Base-by-base conservation (phyloP, 352 stramenopile genomes). In the Globisporangium barbulae region DNA sequence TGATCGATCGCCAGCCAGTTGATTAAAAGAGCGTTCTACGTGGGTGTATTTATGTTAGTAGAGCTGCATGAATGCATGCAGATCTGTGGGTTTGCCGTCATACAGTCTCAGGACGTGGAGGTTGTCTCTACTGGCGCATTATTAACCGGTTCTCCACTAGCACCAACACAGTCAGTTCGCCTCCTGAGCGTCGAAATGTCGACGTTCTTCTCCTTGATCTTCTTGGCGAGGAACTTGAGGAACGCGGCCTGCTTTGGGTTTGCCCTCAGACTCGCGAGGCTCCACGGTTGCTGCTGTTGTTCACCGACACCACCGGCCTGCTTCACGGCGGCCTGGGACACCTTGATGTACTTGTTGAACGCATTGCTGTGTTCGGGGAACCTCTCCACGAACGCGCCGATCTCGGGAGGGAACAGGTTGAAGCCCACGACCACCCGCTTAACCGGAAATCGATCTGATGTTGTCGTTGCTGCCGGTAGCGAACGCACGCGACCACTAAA, bases 351-450 rank as follows among this genome's bases (percentile, higher is more conserved):
- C 59, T 74, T 76, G 56, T 90, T 90, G 69, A 92, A 90, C 44
- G 80, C 76, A 9, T 70, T 65, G 60, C 79, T 89, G 58, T 89
- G 79, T 68, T 92, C 83, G 0, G 79, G 81, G 64, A 82, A 92
- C 50, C 71, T 75, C 22, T 75, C 66, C 22, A 88, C 81, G 37
- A 81, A 87, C 21, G 73, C 66, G 28, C 83, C 81, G 53, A 92
- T 87, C 59, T 81, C 83, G 33, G 66, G 74, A n/a, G 80, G 78
- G 45, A 91, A 90, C 31, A 90, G 41, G 41, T 92, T 92, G 54
- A 92, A 89, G 13, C 83, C 83, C n/a, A 91, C 79, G 42, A 91
- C 74, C 50, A 90, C 83, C 13, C 83, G 83, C 67, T 86, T 83
- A 49, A 78, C 47, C 1, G 74, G 67, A 5, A 73, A 48, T 22